A percentile compares a stretch with the other conserved stretches of the same genome.
Evolutionary conservation across 2,329 filamentous ascomycete species (phyloP).

Genomic region (Albophoma yamanashiensis): DNA sequence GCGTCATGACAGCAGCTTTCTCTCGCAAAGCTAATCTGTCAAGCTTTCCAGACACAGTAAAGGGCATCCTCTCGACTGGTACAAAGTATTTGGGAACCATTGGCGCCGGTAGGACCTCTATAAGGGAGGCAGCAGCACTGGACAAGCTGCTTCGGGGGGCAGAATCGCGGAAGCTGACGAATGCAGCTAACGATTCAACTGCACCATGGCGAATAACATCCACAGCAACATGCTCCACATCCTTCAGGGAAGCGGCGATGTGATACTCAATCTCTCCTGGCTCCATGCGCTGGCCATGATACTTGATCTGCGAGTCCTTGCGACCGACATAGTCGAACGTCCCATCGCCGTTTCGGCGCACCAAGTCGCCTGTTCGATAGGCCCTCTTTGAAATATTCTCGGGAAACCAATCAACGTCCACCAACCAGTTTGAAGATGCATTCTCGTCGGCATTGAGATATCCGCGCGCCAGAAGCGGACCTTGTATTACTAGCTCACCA

Average conservation of each 20-base stretch:
- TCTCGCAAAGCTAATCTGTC: conserved; percentile 1
- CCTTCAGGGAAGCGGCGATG: neutral
- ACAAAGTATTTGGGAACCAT: conserved; percentile 27
- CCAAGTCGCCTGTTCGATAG: conserved; percentile 32
- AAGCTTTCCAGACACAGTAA: conserved; percentile 3
- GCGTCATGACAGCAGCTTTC: neutral
- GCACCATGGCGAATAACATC: conserved; percentile 1
- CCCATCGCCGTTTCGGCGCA: conserved; percentile 26
- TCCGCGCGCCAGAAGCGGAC: neutral
- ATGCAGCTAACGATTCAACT: neutral
- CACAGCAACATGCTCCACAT: conserved; percentile 1
- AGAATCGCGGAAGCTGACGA: neutral
- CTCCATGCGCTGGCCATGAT: conserved; percentile 47
- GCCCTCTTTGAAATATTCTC: neutral
- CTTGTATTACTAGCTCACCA: neutral
- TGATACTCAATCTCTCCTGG: conserved; percentile 18
- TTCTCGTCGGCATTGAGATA: neutral
- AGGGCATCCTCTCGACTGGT: conserved; percentile 25
- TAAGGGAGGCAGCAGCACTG: neutral
- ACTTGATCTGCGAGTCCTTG: conserved; percentile 47
- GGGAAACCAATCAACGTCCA: neutral
- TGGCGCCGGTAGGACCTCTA: neutral
- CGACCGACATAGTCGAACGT: conserved; percentile 34
- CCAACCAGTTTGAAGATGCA: neutral
- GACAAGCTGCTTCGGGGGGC: neutral